These are phyloP conservation scores for Silene conica DNA, from an alignment of 148 eudicot genomes.

Conservation along the genomic window DNA sequence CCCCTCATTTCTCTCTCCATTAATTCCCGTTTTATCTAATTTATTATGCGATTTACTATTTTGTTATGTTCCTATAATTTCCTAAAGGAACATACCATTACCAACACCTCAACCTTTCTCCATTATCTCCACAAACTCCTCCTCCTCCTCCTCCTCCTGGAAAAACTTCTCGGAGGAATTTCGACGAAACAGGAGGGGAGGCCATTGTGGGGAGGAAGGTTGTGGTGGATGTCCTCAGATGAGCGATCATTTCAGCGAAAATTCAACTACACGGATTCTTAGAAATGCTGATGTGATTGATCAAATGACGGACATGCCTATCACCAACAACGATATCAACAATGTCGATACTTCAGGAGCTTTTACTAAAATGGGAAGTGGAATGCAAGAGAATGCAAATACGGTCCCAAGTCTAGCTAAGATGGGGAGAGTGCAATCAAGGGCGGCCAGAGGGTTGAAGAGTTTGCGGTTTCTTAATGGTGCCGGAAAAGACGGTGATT, in stretches of 20 bases:
- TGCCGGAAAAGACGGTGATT: conserved; percentile 69
- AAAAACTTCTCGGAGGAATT: neutral
- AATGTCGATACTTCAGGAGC: too few relatives aligned
- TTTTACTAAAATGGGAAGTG: too few relatives aligned
- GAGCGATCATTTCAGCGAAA: conserved; percentile 12
- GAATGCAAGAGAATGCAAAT: too few relatives aligned
- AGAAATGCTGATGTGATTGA: conserved; percentile 8
- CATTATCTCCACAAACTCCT: too few relatives aligned
- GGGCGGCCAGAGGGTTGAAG: conserved; percentile 58
- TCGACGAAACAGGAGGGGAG: neutral
- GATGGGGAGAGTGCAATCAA: conserved; percentile 45
- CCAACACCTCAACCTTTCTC: neutral
- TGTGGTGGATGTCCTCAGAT: conserved; percentile 12
- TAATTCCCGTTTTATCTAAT: neutral
- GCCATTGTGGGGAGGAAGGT: conserved; percentile 3
- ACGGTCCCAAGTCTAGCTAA: conserved; percentile 10
- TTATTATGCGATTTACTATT: neutral
- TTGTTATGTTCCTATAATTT: neutral
- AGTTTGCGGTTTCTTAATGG: conserved; percentile 72
- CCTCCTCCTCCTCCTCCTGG: neutral
- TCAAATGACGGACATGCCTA: conserved; percentile 2
- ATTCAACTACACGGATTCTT: conserved; percentile 18
- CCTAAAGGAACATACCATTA: neutral
- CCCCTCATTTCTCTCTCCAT: neutral
- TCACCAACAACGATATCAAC: neutral